Percentiles rank a stretch among this genome's conserved stretches.
Conservation (phyloP, 345 rosid genomes). For the Hevea brasiliensis region DNA sequence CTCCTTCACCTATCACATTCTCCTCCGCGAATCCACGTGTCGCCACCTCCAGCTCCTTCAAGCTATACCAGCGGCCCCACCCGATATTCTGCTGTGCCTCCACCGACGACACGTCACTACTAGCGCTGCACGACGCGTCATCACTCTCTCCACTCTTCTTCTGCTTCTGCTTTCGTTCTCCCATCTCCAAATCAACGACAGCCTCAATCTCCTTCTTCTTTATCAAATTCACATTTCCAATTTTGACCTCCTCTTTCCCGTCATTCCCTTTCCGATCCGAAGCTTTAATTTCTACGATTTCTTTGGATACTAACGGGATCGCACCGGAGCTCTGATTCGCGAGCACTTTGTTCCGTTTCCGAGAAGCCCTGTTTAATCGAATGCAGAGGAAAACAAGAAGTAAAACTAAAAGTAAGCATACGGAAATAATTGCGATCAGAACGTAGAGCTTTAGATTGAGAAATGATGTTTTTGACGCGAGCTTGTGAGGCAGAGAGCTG, state of each 20-base stretch:
- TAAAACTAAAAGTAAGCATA: slow-evolving; percentile 35
- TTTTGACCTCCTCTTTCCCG: slow-evolving; percentile 28
- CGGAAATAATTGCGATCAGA: slow-evolving; percentile 49
- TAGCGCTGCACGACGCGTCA: slow-evolving; percentile 37
- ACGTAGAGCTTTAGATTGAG: slow-evolving; percentile 58
- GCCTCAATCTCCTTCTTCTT: slow-evolving; percentile 20
- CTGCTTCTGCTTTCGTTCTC: slow-evolving; percentile 16
- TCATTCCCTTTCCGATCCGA: slow-evolving; percentile 32
- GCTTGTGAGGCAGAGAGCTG: slow-evolving; percentile 33
- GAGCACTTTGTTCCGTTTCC: slow-evolving; percentile 49
- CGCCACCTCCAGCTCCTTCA: slow-evolving; percentile 85
- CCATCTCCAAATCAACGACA: slow-evolving; percentile 8
- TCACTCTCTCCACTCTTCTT: slow-evolving; percentile 38
- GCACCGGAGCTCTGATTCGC: slow-evolving; percentile 71
- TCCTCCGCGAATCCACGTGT: slow-evolving; percentile 76
- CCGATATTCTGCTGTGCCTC: slow-evolving; percentile 64
- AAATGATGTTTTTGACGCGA: slow-evolving; percentile 44
- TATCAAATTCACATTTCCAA: slow-evolving; percentile 23
- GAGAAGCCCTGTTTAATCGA: slow-evolving; percentile 45
- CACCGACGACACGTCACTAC: slow-evolving; percentile 49
- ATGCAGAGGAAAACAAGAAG: slow-evolving; percentile 56
- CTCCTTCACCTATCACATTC: slow-evolving; percentile 92
- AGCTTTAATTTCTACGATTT: slow-evolving; percentile 64
- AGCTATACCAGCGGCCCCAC: slow-evolving; percentile 89
- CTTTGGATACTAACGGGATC: slow-evolving; percentile 72